Percentiles rank a stretch among this genome's conserved stretches.
Evolutionary conservation across 768 basidiomycete species (phyloP).

Genomic region (Lactifluus hygrophoroides): DNA sequence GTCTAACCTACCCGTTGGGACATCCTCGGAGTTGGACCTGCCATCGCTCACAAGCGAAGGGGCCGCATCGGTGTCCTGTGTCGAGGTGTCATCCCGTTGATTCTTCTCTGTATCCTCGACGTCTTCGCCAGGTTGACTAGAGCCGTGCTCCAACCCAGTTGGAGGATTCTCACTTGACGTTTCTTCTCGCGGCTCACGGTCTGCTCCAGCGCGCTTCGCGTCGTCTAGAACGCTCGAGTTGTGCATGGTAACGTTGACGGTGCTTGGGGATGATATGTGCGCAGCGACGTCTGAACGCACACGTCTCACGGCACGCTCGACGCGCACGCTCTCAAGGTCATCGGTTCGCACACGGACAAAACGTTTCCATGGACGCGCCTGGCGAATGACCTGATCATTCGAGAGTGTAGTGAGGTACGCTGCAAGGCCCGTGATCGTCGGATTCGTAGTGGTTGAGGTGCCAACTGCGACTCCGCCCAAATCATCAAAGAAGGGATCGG

Average conservation of each 20-base stretch:
- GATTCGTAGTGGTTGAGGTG: conserved; percentile 23
- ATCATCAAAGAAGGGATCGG: conserved; percentile 49
- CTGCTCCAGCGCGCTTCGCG: conserved; percentile 1
- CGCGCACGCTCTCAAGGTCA: conserved; percentile 79
- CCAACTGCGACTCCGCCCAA: conserved; percentile 20
- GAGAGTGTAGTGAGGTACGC: conserved; percentile 74
- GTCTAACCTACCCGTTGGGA: not conserved
- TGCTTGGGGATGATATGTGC: conserved; percentile 39
- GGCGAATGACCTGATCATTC: conserved; percentile 54
- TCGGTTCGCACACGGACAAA: conserved; percentile 83
- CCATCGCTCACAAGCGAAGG: conserved; percentile 18
- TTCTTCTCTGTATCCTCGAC: conserved; percentile 24
- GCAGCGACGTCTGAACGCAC: conserved; percentile 78
- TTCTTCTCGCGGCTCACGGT: conserved; percentile 6
- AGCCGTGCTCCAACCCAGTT: not conserved
- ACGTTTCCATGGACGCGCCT: conserved; percentile 67
- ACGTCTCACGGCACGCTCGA: conserved; percentile 82
- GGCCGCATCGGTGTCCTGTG: conserved; percentile 1
- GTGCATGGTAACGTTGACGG: conserved; percentile 19
- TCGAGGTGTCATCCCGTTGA: conserved; percentile 7
- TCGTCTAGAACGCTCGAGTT: conserved; percentile 11
- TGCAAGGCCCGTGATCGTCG: conserved; percentile 51
- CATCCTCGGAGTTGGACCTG: conserved; percentile 3
- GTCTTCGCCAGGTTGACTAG: conserved; percentile 20
- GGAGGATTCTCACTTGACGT: not conserved